phyloP scores from a whole-genome alignment of 768 basidiomycete genomes.

The Amanita polypyramis region DNA sequence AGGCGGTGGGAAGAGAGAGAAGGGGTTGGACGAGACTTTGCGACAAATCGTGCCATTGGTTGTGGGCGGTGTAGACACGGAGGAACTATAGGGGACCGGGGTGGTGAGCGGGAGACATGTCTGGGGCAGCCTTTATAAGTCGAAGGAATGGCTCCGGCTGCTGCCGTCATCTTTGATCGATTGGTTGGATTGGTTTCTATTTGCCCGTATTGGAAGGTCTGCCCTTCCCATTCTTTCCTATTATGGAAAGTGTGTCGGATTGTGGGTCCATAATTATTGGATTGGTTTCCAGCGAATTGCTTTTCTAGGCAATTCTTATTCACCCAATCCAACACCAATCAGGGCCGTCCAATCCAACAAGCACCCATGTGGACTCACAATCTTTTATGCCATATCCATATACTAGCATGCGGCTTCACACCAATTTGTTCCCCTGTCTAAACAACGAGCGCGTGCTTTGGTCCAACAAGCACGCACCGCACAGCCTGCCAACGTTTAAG shows the following conservation, averaged over 20 bases:
- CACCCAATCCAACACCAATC: background rate
- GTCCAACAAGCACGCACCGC: too few relatives aligned
- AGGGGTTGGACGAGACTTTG: background rate
- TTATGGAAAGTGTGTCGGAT: background rate
- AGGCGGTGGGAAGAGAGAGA: background rate
- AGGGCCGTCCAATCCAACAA: background rate
- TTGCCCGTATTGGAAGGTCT: conserved; percentile 4
- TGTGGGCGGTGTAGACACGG: too few relatives aligned
- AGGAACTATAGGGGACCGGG: background rate
- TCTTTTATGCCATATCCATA: too few relatives aligned
- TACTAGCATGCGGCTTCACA: too few relatives aligned
- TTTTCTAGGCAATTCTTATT: background rate
- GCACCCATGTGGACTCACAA: background rate
- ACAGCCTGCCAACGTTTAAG: too few relatives aligned
- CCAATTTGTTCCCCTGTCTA: too few relatives aligned
- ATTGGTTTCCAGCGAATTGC: background rate
- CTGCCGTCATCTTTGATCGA: conserved; percentile 2
- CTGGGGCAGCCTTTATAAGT: background rate
- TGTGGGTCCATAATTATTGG: conserved; percentile 7
- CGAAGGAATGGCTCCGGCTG: background rate
- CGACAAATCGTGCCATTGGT: conserved; percentile 1
- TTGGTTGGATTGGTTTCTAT: conserved; percentile 2
- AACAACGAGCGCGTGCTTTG: too few relatives aligned
- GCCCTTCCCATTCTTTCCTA: background rate
- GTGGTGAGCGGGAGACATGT: background rate